These are phyloP conservation scores for Cytospora schulzeri DNA, from an alignment of 2,329 filamentous ascomycete species.

Conservation along the genomic window DNA sequence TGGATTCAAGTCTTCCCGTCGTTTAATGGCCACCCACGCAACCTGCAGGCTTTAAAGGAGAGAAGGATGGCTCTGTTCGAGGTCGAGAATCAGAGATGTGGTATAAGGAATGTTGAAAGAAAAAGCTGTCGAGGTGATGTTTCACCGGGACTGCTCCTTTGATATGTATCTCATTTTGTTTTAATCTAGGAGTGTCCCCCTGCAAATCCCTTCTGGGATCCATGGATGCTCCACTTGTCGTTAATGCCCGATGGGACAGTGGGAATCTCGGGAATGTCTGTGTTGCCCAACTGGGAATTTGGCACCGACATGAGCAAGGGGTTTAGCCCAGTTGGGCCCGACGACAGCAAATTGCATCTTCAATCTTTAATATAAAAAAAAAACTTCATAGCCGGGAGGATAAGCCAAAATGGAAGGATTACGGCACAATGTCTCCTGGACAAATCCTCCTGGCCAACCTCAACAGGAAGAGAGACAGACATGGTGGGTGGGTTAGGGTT, in stretches of 20 bases:
- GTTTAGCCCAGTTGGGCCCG: conserved; percentile 21
- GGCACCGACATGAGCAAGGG: conserved; percentile 24
- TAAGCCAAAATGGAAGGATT: conserved; percentile 11
- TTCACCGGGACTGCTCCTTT: conserved; percentile 19
- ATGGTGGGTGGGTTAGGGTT: background rate
- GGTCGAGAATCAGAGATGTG: background rate
- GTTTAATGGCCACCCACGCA: conserved; percentile 11
- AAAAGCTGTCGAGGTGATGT: background rate
- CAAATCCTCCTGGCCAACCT: conserved; percentile 1
- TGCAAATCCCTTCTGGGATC: conserved; percentile 22
- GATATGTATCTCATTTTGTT: conserved; percentile 22
- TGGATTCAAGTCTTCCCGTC: background rate
- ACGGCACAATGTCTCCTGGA: background rate
- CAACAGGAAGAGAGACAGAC: too few species aligned
- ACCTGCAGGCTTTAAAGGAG: background rate
- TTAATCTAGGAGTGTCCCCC: conserved; percentile 16
- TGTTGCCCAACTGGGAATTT: conserved; percentile 24
- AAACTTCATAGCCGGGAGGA: background rate
- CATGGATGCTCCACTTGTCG: conserved; percentile 24
- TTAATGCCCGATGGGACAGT: conserved; percentile 29
- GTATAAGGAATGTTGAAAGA: background rate
- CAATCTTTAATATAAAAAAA: background rate
- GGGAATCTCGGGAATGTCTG: conserved; percentile 27
- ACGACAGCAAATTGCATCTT: conserved; percentile 4
- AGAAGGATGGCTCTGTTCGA: background rate